Conservation (phyloP, 257 asterid species). For the Solanum clarkiae region DNA sequence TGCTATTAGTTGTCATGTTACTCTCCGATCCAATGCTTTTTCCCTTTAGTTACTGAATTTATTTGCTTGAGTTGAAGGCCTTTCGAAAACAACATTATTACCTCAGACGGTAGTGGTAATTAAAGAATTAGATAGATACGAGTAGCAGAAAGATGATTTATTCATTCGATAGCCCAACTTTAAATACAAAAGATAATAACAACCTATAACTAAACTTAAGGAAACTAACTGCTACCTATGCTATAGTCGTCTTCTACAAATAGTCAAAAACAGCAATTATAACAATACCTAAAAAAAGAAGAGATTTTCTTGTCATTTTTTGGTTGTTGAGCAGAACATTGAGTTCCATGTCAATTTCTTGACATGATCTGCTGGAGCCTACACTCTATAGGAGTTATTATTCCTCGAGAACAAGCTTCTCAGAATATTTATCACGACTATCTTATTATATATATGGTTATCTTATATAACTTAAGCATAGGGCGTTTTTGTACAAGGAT, state of each 20-base stretch:
- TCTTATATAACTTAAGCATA: not conserved
- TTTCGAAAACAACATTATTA: no score
- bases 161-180: not conserved
- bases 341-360: no score
- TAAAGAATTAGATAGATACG: not conserved
- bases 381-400: no score
- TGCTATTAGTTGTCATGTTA: no score
- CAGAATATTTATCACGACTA: not conserved
- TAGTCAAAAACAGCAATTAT: not conserved
- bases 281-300: not conserved
- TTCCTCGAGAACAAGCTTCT: no score
- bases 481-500: not conserved
- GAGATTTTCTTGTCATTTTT: no score
- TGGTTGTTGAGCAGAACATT: no score
- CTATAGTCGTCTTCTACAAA: not conserved
- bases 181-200: not conserved
- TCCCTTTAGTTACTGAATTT: no score
- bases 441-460: no score
- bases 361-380: no score
- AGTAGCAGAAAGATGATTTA: not conserved
- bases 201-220: not conserved
- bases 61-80: no score
- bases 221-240: not conserved
- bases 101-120: not conserved
- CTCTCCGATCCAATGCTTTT: no score